Base-by-base conservation (phyloP, 139 green algal species). In the Dunaliella sp. region DNA sequence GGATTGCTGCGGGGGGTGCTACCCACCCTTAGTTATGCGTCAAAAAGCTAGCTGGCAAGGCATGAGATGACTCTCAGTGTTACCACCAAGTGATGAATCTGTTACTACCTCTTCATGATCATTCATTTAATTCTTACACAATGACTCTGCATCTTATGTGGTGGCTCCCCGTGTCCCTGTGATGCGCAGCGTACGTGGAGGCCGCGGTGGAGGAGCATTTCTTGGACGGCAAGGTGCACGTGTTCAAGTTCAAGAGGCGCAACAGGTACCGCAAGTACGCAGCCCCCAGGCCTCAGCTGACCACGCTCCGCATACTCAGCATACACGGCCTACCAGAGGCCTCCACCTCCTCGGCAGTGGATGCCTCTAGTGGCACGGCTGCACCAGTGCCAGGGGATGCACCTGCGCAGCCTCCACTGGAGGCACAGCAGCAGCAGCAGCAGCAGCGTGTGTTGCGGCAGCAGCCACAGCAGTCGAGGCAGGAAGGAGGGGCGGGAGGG, bases 181-280 rank as follows among this genome's bases (percentile, higher is more conserved):
- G n/a, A n/a, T n/a, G n/a, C 0, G 87, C 76, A 0, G 88, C 85
- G 0, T 80, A 24, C 0, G 90, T 92, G 30, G 74, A 90, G 35
- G 88, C 81, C 28, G 88, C 85, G 7, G 90, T 93, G 37, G 90
- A 93, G 81, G 88, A 91, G 77, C 86, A 88, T 36, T 90, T 93
- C 30, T 75, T 83, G 32, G 90, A 93, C 28, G 83, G 88, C 74
- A 91, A 93, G 86, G 82, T 91, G 79, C 85, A 90, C 59, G 88
- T 91, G 38, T 93, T 91, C 85, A 91, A 91, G 82, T 91, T 91
- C 59, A 90, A 93, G 79, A 77, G 79, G 2, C 80, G 86, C 37
- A 93, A 94, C 82, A 73, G 86, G 30, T 93, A 93, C 81, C 83
- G 30, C 26, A 90, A 90, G 86, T 89, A 90, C 35, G 35, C 89